Percentiles rank a stretch among this genome's conserved stretches.
These are phyloP conservation scores for Saraca asoca DNA, from an alignment of 331 rosid genomes.

Conservation along the genomic window DNA sequence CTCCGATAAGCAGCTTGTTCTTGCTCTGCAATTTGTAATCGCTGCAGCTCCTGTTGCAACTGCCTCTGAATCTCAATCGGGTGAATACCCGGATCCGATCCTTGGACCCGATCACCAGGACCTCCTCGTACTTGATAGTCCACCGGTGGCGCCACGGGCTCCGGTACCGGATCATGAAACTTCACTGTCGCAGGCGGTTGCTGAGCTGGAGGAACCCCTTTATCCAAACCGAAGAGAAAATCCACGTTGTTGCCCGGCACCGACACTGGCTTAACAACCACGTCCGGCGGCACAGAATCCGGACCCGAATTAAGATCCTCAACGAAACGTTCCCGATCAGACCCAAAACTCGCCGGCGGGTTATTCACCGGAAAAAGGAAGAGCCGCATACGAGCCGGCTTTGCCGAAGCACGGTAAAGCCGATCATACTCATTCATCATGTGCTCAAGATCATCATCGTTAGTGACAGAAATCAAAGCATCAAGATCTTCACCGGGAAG, in stretches of 20 bases:
- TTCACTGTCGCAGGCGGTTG: constrained; percentile 37
- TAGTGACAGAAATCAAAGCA: constrained; percentile 79
- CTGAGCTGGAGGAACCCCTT: constrained; percentile 39
- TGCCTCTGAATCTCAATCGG: constrained; percentile 65
- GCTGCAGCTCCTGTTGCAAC: constrained; percentile 61
- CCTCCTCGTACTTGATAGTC: constrained; percentile 42
- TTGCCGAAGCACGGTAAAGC: constrained; percentile 63
- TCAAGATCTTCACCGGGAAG: constrained; percentile 93
- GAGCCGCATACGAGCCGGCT: constrained; percentile 77
- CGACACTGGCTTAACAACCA: constrained; percentile 45
- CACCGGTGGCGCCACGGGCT: constrained; percentile 40
- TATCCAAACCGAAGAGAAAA: constrained; percentile 62
- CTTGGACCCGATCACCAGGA: constrained; percentile 45
- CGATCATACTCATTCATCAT: constrained; percentile 99
- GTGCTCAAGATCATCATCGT: constrained; percentile 89
- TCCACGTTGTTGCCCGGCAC: constrained; percentile 48
- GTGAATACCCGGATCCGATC: constrained; percentile 47
- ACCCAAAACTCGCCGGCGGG: constrained; percentile 35
- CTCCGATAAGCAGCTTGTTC: constrained; percentile 61
- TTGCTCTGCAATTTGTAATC: constrained; percentile 62
- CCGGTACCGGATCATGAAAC: constrained; percentile 53
- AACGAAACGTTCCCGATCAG: constrained; percentile 57
- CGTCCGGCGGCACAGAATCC: constrained; percentile 25
- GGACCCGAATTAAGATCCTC: constrained; percentile 58
- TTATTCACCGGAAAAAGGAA: constrained; percentile 50